These are phyloP conservation scores for Parasarocladium wereldwijsianum DNA, from an alignment of 2,329 filamentous ascomycete species.

Conservation along the genomic window DNA sequence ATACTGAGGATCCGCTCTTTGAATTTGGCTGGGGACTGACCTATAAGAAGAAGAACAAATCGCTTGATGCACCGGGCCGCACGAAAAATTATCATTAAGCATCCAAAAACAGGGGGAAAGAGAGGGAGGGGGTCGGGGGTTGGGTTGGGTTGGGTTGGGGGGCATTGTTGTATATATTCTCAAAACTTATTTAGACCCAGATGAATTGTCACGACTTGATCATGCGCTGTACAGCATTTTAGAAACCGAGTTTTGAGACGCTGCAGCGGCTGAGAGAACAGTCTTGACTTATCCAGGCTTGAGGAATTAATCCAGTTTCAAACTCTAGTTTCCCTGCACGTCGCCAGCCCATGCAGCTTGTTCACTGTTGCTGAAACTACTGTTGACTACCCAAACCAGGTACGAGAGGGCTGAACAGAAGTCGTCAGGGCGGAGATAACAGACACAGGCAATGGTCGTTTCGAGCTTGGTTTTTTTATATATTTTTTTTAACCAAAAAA, in stretches of 20 bases:
- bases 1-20: slow-evolving; percentile 14
- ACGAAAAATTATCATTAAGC: too few relatives aligned
- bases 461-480: slow-evolving; percentile 6
- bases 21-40: slow-evolving; percentile 15
- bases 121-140: too few relatives aligned
- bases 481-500: slow-evolving; percentile 5
- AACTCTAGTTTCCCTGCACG: background rate
- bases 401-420: slow-evolving; percentile 15
- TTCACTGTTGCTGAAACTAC: slow-evolving; percentile 4
- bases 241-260: slow-evolving; percentile 14
- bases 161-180: too few relatives aligned
- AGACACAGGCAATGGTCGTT: slow-evolving; percentile 10
- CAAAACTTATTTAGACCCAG: too few relatives aligned
- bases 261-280: slow-evolving; percentile 11
- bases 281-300: slow-evolving; percentile 10
- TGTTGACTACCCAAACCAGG: slow-evolving; percentile 1
- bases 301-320: slow-evolving; percentile 9
- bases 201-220: too few relatives aligned
- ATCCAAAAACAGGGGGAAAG: too few relatives aligned
- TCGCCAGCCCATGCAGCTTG: slow-evolving; percentile 8
- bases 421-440: slow-evolving; percentile 18
- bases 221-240: too few relatives aligned
- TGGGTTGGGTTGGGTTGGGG: too few relatives aligned
- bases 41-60: too few relatives aligned
- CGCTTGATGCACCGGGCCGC: too few relatives aligned